Evolutionary conservation across 441 rosid species (phyloP).

Genomic region (Cnidoscolus chayamansa): DNA sequence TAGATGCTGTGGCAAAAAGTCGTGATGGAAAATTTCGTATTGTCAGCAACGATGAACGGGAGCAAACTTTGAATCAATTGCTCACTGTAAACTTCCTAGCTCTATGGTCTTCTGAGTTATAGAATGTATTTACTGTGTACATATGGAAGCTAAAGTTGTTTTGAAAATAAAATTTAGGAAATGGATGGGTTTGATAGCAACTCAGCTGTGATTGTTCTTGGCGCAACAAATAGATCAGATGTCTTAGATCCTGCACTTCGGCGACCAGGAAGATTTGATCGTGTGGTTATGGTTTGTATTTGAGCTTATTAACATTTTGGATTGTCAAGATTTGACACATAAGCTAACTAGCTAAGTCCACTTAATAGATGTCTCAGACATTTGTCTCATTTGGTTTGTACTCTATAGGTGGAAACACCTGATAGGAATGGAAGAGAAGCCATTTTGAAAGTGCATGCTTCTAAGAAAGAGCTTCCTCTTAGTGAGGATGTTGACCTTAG

Average conservation of each 20-base stretch:
- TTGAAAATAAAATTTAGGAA: slow-evolving; percentile 53
- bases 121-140: slow-evolving; percentile 2
- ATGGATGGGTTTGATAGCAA: slow-evolving; percentile 98
- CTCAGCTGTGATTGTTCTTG: slow-evolving; percentile 75
- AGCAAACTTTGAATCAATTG: slow-evolving; percentile 96
- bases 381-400: slow-evolving; percentile 29
- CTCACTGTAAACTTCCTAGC: slow-evolving; percentile 60
- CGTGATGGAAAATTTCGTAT: slow-evolving; percentile 88
- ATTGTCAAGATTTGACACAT: slow-evolving; percentile 8
- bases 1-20: slow-evolving; percentile 98
- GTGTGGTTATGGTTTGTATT: slow-evolving; percentile 78
- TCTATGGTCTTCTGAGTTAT: slow-evolving; percentile 17
- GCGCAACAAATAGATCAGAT: slow-evolving; percentile 90
- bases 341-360: slow-evolving; percentile 14
- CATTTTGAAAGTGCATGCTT: slow-evolving; percentile 75
- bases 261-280: slow-evolving; percentile 98
- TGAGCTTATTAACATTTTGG: slow-evolving; percentile 19
- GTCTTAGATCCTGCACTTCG: slow-evolving; percentile 94
- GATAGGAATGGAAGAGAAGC: slow-evolving; percentile 92
- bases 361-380: slow-evolving; percentile 4
- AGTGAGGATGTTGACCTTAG: slow-evolving; percentile 67
- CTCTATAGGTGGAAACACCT: slow-evolving; percentile 82
- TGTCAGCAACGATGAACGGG: slow-evolving; percentile 91
- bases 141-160: slow-evolving; percentile 16
- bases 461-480: slow-evolving; percentile 83